Evolutionary conservation across 2,329 filamentous ascomycete species (phyloP).

Genomic region (Myriosclerotinia curreyana): DNA sequence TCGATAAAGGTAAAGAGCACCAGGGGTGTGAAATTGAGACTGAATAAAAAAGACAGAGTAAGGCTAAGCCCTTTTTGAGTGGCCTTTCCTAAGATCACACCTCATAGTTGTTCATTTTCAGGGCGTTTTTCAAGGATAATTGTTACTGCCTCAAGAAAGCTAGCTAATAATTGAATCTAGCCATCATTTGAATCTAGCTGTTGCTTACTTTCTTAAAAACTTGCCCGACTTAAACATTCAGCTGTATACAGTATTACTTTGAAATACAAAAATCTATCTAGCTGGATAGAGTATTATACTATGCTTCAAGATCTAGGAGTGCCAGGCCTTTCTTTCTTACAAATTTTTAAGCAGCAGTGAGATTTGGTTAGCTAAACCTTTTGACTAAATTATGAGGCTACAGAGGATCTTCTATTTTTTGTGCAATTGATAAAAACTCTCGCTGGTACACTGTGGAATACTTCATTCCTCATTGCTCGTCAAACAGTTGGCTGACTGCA

Average conservation of each 20-base stretch:
- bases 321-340: background rate
- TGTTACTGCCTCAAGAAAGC: background rate
- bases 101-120: background rate
- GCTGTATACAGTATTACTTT: background rate
- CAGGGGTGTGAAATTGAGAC: background rate
- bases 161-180: background rate
- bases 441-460: too few relatives aligned
- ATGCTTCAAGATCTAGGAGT: background rate
- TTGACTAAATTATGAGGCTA: background rate
- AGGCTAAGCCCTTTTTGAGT: background rate
- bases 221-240: background rate
- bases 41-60: background rate
- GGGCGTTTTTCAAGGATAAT: background rate
- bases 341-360: background rate
- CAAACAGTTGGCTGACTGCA: background rate
- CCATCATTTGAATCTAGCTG: background rate
- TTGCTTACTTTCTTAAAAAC: background rate
- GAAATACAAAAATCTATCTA: background rate
- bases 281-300: background rate
- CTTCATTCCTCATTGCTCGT: too few relatives aligned
- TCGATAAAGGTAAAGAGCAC: background rate
- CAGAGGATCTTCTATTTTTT: background rate
- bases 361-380: background rate
- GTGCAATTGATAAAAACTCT: background rate
- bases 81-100: background rate